These are phyloP conservation scores for Penicillium sp. DNA, from an alignment of 2,329 filamentous ascomycete genomes.

Conservation along the genomic window DNA sequence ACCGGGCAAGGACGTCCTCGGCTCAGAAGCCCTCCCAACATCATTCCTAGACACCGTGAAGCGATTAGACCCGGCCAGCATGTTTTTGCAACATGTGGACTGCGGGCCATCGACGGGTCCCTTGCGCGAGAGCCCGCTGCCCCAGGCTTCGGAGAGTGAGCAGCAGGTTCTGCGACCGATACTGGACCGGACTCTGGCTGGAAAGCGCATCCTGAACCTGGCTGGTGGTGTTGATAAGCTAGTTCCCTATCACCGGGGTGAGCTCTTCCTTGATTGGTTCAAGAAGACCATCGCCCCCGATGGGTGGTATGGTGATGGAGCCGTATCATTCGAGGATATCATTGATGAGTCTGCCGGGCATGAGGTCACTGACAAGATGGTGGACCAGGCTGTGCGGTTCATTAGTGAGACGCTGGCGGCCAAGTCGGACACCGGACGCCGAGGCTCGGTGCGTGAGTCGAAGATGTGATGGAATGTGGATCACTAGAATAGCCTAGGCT, in stretches of 20 bases:
- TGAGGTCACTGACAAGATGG: conserved; percentile 60
- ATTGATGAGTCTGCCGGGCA: conserved; percentile 60
- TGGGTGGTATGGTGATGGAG: conserved; percentile 54
- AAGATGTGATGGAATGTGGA: conserved; percentile 30
- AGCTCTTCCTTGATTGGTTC: conserved; percentile 59
- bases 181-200: conserved; percentile 45
- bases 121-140: conserved; percentile 34
- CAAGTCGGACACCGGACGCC: conserved; percentile 18
- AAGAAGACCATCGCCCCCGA: conserved; percentile 47
- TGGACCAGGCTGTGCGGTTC: conserved; percentile 57
- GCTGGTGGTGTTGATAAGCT: conserved; percentile 61
- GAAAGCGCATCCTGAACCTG: conserved; percentile 57
- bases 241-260: conserved; percentile 60
- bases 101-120: conserved; percentile 22
- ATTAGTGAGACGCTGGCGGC: conserved; percentile 47
- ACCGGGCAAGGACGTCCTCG: conserved; percentile 67
- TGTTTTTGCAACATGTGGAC: conserved; percentile 63
- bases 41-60: conserved; percentile 65
- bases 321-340: conserved; percentile 58
- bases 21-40: conserved; percentile 74
- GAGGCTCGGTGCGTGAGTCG: conserved; percentile 37
- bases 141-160: conserved; percentile 46
- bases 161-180: conserved; percentile 46
- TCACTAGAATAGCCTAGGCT: too few species aligned
- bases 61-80: conserved; percentile 72